Base-by-base conservation (phyloP, 768 basidiomycete genomes). In the Suillus weaverae region DNA sequence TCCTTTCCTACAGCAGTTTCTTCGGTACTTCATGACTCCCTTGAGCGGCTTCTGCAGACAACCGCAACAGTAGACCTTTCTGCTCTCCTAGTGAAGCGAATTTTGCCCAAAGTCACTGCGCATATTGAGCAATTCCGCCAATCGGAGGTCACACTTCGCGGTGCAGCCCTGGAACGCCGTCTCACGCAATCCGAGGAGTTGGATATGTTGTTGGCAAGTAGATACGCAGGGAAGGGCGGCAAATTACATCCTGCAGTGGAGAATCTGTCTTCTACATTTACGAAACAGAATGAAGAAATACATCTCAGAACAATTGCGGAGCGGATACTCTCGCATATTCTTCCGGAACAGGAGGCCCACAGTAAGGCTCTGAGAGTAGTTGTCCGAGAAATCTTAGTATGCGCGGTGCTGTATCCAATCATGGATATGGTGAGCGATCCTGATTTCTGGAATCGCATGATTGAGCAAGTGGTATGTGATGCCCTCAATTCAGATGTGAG, bases 391-490 rank as follows among this genome's bases (percentile, higher is more conserved):
- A 85, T 98, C 68, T 80, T 90, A 1, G 85, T 91, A 5, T 96
- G 94, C 72, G 81, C 89, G 2, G 87, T 97, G 4, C 72, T 98
- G 46, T 88, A 91, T 71, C 95, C 97, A 14, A 76, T 97, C 62
- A 88, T 97, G 82, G 94, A 98, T 57, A 93, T 97, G 89, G 73
- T 98, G 41, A 84, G 91, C 35, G 97, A 99, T 74, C 94, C 95
- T 5, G 97, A 99, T 76, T 97, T 97, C 68, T 98, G 95, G 95
- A 99, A 99, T 78, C 83, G 87, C 64, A 85, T 87, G 43, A 92
- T 98, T 59, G 96, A 98, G 75, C 89, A 95, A 78, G 86, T 93
- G 79, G 96, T 95, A 74, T 78, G 93, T 81, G 56, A 30, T 50
- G 6, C 8, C 48, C 51, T n/a, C 16, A 11, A 32, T 5, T 59